Percentiles rank a stretch among this genome's conserved stretches.
Conservation (phyloP, 805 yeast species). For the Kurtzmaniella fragi region DNA sequence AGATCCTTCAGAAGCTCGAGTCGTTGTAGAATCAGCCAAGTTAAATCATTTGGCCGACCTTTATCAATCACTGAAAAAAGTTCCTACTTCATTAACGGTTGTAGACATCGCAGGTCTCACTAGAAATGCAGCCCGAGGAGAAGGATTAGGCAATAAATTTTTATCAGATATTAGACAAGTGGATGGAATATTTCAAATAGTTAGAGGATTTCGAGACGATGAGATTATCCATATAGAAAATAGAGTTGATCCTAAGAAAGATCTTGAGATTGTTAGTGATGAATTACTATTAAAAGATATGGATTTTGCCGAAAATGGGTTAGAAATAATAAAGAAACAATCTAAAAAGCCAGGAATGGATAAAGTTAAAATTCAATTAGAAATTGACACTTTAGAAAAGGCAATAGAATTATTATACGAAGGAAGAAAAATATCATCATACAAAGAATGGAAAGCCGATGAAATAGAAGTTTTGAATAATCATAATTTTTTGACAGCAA, state of each 20-base stretch:
- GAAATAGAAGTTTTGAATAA: slow-evolving; percentile 67
- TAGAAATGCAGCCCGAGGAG: slow-evolving; percentile 58
- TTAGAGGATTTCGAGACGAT: slow-evolving; percentile 57
- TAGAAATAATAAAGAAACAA: slow-evolving; percentile 24
- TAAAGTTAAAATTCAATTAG: slow-evolving; percentile 19
- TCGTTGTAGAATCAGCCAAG: slow-evolving; percentile 46
- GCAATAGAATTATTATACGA: slow-evolving; percentile 32
- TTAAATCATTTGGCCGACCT: slow-evolving; percentile 44
- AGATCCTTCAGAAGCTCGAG: slow-evolving; percentile 64
- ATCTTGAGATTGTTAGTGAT: slow-evolving; percentile 57
- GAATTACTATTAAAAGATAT: slow-evolving; percentile 58
- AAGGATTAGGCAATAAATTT: slow-evolving; percentile 72
- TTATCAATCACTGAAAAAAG: slow-evolving; percentile 44
- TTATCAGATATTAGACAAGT: slow-evolving; percentile 64
- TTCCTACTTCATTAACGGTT: slow-evolving; percentile 54
- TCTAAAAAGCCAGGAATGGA: slow-evolving; percentile 25
- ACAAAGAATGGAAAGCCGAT: slow-evolving; percentile 50
- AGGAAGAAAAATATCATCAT: slow-evolving; percentile 58
- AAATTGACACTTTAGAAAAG: slow-evolving; percentile 25
- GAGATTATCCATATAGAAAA: slow-evolving; percentile 64
- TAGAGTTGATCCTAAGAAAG: slow-evolving; percentile 57
- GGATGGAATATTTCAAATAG: slow-evolving; percentile 67
- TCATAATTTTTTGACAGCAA: slow-evolving; percentile 75
- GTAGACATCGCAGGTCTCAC: slow-evolving; percentile 71
- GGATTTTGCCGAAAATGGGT: slow-evolving; percentile 53